phyloP scores from a whole-genome alignment of 2,329 filamentous ascomycete species.

The Colletotrichum cuscutae region DNA sequence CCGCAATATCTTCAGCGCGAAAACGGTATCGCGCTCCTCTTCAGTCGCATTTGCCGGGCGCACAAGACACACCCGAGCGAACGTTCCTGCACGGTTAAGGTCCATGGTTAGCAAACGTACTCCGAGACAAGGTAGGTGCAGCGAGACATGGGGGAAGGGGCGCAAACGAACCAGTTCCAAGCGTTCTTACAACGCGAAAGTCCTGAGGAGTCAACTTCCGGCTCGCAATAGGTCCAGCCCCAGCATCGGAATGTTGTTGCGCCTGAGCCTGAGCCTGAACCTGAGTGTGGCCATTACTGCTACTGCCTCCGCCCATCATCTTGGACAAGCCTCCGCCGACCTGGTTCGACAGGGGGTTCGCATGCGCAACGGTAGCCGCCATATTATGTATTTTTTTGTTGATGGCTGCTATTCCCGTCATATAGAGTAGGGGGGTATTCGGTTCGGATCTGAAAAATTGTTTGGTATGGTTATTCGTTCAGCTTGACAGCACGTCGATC shows the following conservation, averaged over 20 bases:
- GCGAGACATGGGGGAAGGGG: slow-evolving; percentile 5
- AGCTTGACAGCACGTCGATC: slow-evolving; percentile 21
- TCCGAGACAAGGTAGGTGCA: slow-evolving; percentile 10
- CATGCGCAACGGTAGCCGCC: slow-evolving; percentile 34
- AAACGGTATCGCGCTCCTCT: slow-evolving; percentile 73
- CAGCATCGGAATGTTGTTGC: slow-evolving; percentile 29
- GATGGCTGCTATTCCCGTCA: slow-evolving; percentile 28
- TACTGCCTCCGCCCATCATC: slow-evolving; percentile 25
- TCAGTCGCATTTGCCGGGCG: slow-evolving; percentile 66
- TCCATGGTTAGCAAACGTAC: slow-evolving; percentile 19
- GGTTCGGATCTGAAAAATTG: background rate
- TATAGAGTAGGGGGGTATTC: slow-evolving; percentile 4
- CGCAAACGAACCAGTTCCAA: slow-evolving; percentile 73
- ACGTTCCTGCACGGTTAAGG: slow-evolving; percentile 69
- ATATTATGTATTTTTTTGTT: slow-evolving; percentile 32
- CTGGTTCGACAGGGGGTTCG: slow-evolving; percentile 26
- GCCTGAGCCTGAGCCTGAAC: slow-evolving; percentile 5
- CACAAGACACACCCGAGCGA: slow-evolving; percentile 84
- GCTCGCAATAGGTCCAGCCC: slow-evolving; percentile 27
- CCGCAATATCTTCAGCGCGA: slow-evolving; percentile 82
- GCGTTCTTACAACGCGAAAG: slow-evolving; percentile 78
- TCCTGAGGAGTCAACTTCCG: slow-evolving; percentile 58
- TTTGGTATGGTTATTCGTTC: slow-evolving; percentile 15
- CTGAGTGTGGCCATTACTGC: background rate
- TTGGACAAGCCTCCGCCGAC: slow-evolving; percentile 30